Base-by-base conservation (phyloP, 2,329 filamentous ascomycete genomes). In the Apiospora phragmitis region DNA sequence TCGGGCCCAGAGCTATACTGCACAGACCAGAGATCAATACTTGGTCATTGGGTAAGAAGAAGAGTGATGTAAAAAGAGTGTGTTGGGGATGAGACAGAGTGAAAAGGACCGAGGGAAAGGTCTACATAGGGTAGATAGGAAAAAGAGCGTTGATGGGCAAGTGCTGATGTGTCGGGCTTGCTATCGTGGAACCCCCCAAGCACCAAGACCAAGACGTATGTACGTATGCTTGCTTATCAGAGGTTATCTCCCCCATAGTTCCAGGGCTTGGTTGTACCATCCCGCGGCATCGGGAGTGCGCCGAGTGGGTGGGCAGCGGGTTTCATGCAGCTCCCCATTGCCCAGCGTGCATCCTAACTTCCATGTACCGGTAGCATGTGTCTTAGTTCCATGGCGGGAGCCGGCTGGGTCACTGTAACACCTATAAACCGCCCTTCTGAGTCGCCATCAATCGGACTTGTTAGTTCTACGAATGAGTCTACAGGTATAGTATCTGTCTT, bases 131-230 rank as follows among this genome's bases (percentile, higher is more conserved):
- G 29, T 18, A 47, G 42, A 47, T 43, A 47, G 42, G 42, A 43
- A 35, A 67, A 47, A 35, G 65, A 67, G 42, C 26, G 21, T 67
- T 24, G 42, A 35, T 8, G 65, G 32, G 24, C 24, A 41, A 29
- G 41, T 47, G 65, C 41, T 41, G 41, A 45, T 67, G 41, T 67
- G 24, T 66, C 38, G 21, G 38, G 24, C 16, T 35, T 16, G 41
- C 41, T 45, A 67, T 67, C 65, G 65, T 43, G 65, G 65, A 18
- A 45, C 45, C 65, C 14, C 65, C 65, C 55, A 35, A 59, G 49
- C 49, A 51, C 49, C 49, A 18, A 3, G 26, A 62, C 51, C 51
- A 18, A 8, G 26, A 62, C n/a, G 32, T 38, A 38, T n/a, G 55
- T 38, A 62, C 55, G 55, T 62, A 62, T 62, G 32, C 55, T 11